Percentiles rank a stretch among this genome's conserved stretches.
Conservation (phyloP, 106 monocot genomes). For the Dioscorea alata region DNA sequence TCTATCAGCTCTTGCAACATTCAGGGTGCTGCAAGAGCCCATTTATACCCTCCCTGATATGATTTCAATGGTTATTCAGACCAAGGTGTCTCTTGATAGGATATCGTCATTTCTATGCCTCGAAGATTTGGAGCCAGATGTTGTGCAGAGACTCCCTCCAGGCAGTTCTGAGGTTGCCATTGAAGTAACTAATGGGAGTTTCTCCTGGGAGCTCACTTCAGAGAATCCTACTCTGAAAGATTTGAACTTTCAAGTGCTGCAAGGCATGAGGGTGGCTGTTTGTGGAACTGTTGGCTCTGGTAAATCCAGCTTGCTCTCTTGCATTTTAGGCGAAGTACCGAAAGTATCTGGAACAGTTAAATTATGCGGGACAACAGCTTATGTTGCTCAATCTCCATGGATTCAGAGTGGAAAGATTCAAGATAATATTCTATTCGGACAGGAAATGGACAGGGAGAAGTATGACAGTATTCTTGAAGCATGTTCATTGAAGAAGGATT, state of each 20-base stretch:
- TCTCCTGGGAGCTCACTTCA: conserved; percentile 70
- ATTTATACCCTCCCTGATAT: conserved; percentile 76
- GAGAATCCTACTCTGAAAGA: conserved; percentile 48
- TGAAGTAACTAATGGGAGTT: conserved; percentile 53
- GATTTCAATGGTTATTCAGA: conserved; percentile 68
- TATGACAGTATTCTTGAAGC: conserved; percentile 64
- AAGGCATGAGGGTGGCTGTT: conserved; percentile 77
- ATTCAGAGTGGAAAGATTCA: conserved; percentile 94
- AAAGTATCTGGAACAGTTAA: conserved; percentile 58
- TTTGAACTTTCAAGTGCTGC: conserved; percentile 52
- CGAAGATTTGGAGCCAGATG: conserved; percentile 54
- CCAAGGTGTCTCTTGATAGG: conserved; percentile 82
- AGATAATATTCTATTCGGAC: conserved; percentile 85
- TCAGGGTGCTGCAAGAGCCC: conserved; percentile 67
- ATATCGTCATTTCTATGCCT: conserved; percentile 64
- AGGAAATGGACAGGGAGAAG: conserved; percentile 64
- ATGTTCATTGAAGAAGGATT: conserved; percentile 81
- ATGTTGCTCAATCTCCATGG: conserved; percentile 93
- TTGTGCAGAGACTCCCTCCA: conserved; percentile 44
- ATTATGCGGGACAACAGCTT: conserved; percentile 63
- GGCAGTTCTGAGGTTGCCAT: conserved; percentile 46
- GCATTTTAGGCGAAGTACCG: conserved; percentile 81
- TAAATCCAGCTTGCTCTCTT: conserved; percentile 77
- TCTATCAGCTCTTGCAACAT: conserved; percentile 88
- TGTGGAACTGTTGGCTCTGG: conserved; percentile 91